These are phyloP conservation scores for Rhododendron williamsianum DNA, from an alignment of 148 eudicot species.

Conservation along the genomic window DNA sequence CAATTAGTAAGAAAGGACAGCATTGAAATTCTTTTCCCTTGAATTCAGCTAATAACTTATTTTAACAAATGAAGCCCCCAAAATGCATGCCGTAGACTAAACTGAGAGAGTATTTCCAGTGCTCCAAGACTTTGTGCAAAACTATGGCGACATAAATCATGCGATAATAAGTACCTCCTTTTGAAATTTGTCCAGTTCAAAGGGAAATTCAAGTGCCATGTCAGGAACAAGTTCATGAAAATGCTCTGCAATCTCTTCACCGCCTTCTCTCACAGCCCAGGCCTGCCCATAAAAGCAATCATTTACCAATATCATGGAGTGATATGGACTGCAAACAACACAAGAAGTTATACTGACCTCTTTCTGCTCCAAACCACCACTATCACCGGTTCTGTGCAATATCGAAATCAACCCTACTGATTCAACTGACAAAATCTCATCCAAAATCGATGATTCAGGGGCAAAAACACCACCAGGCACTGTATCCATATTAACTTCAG, in stretches of 20 bases:
- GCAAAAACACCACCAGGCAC: constrained; percentile 26
- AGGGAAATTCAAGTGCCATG: constrained; percentile 87
- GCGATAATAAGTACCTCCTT: constrained; percentile 62
- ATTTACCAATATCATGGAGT: constrained; percentile 3
- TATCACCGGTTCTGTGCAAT: constrained; percentile 34
- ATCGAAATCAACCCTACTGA: constrained; percentile 33
- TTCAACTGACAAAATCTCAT: constrained; percentile 65
- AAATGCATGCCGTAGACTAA: not conserved
- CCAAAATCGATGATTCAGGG: constrained; percentile 45
- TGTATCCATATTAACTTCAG: constrained; percentile 24
- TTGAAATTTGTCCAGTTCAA: constrained; percentile 84
- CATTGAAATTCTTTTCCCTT: not conserved
- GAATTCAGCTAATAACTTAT: not conserved
- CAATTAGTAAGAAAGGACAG: constrained; percentile 2
- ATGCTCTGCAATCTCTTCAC: constrained; percentile 48
- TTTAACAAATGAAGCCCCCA: not conserved
- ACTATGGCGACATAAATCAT: not conserved
- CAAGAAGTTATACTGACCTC: constrained; percentile 42
- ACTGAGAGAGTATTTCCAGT: not conserved
- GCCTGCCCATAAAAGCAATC: constrained; percentile 38
- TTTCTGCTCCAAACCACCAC: constrained; percentile 43
- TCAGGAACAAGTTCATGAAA: constrained; percentile 92
- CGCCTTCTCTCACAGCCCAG: constrained; percentile 70
- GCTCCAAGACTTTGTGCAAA: not conserved
- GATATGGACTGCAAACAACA: constrained; percentile 6